Percentiles rank a stretch among this genome's conserved stretches.
Evolutionary conservation across 805 yeast genomes (phyloP).

Genomic region (Monosporozyma aquatica): DNA sequence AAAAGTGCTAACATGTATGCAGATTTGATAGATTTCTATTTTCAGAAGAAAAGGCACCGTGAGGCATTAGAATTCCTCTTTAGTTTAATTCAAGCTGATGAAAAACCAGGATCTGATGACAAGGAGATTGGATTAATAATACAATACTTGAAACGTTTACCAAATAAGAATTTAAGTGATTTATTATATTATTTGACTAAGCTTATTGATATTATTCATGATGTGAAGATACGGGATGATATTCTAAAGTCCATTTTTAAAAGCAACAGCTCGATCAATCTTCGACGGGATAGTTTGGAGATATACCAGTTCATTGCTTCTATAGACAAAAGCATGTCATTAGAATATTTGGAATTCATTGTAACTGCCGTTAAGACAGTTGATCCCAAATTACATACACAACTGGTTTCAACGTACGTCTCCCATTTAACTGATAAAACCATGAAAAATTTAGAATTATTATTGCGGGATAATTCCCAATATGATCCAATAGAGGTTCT

Average conservation of each 20-base stretch:
- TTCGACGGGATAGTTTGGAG: conserved; percentile 42
- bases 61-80: conserved; percentile 56
- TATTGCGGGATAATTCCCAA: conserved; percentile 29
- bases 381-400: conserved; percentile 34
- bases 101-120: conserved; percentile 5
- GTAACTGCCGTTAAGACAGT: conserved; percentile 32
- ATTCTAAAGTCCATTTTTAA: conserved; percentile 48
- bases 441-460: conserved; percentile 27
- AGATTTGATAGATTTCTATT: conserved; percentile 73
- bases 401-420: conserved; percentile 39
- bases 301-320: conserved; percentile 45
- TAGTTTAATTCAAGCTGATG: conserved; percentile 2
- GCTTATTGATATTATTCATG: conserved; percentile 33
- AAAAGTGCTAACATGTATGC: conserved; percentile 40
- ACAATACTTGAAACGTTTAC: conserved; percentile 49
- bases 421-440: conserved; percentile 15
- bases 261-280: conserved; percentile 53
- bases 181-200: conserved; percentile 49
- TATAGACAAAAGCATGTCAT: conserved; percentile 25
- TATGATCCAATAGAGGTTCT: conserved; percentile 36
- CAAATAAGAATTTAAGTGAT: conserved; percentile 40
- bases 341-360: conserved; percentile 46
- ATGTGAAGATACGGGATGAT: conserved; percentile 11
- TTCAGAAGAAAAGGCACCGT: conserved; percentile 48
- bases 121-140: conserved; percentile 35